Base-by-base conservation (phyloP, 345 rosid species). In the Citrus unshiu region DNA sequence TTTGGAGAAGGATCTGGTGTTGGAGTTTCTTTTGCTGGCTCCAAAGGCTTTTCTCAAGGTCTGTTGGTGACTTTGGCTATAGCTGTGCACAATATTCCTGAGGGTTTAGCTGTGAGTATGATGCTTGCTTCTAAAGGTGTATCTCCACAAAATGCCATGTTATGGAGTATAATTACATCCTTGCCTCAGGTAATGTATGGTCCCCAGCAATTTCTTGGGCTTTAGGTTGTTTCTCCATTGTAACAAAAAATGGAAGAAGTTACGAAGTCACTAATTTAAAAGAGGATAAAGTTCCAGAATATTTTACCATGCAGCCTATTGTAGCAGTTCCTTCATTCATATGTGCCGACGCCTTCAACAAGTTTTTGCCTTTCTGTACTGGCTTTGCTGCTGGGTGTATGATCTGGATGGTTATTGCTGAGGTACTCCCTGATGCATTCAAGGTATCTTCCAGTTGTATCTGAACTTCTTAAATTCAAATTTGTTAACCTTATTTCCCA, bases 341-440 rank as follows among this genome's bases (percentile, higher is more conserved):
- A 51, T 97, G 99, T 66, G 99, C 99, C 37, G 99, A 92, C 90
- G 93, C 97, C 59, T 97, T 97, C 78, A 92, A 85, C 89, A 97
- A 94, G 79, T 85, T 97, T 85, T 88, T 94, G 71, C 99, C 99
- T 64, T 97, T 97, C 82, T 97, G 99, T 77, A 94, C 99, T 59
- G 99, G 99, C 74, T 97, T 97, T 87, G 99, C 99, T 72, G 99
- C 98, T 81, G 99, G 98, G 46, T 97, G 99, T 81, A 97, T 97
- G 99, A 93, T 97, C 70, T 97, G 99, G 99, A 97, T 97, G 98
- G 99, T 97, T 73, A 83, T 97, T 85, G 98, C 98, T 62, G 99
- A 97, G 87, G 99, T 97, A 66, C 97, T 97, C 76, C 99, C 99
- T 68, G 99, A 94, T 84, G 97, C 99, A 29, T 97, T 94, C 84